Evolutionary conservation across 225 moss, liverwort and hornwort species (phyloP).

Genomic region (Pseudoscleropodium purum): DNA sequence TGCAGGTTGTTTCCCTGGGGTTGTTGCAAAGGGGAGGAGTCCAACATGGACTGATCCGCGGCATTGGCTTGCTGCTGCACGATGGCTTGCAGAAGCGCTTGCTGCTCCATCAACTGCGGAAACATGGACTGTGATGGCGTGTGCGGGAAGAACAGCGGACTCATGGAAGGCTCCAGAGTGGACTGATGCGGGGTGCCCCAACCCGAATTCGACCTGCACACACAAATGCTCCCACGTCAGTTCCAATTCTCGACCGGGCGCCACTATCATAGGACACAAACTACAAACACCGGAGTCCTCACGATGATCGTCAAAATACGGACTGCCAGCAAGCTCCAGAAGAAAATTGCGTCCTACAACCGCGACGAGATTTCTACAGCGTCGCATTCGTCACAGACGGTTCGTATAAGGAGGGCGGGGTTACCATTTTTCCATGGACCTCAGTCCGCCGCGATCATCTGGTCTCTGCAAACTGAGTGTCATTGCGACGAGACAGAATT

Average conservation of each 20-base stretch:
- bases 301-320: neutral
- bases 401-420: neutral
- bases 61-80: conserved; percentile 20
- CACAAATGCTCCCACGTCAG: neutral
- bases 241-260: neutral
- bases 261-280: neutral
- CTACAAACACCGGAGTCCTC: neutral
- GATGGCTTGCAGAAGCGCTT: conserved; percentile 17
- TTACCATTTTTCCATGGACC: conserved; percentile 44
- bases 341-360: neutral
- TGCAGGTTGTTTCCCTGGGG: neutral
- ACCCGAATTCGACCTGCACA: conserved; percentile 30
- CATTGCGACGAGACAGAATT: conserved; percentile 3
- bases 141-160: neutral
- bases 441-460: conserved; percentile 26
- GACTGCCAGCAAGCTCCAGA: neutral
- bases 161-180: conserved; percentile 19
- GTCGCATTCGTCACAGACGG: neutral
- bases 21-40: neutral
- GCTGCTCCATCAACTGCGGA: conserved; percentile 27
- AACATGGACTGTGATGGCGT: conserved; percentile 30
- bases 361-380: neutral
- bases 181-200: conserved; percentile 21
- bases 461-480: conserved; percentile 42
- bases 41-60: conserved; percentile 2